These are phyloP conservation scores for Eucalyptus pauciflora DNA, from an alignment of 345 rosid genomes.

Conservation along the genomic window DNA sequence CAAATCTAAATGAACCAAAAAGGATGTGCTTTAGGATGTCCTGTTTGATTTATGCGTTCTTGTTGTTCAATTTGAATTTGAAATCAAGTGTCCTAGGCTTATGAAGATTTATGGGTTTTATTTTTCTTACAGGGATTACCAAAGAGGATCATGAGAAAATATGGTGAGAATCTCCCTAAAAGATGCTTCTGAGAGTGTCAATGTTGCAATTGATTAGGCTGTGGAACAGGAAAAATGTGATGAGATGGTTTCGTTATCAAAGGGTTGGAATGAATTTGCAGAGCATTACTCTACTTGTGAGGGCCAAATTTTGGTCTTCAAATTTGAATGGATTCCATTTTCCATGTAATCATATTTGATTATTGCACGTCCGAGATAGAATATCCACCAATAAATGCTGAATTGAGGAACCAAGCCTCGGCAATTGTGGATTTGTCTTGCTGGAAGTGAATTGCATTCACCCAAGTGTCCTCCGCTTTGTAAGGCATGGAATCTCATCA, in stretches of 20 bases:
- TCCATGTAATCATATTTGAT: not conserved
- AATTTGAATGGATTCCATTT: not conserved
- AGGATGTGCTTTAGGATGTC: not conserved
- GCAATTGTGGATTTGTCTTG: not conserved
- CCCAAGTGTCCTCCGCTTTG: no score
- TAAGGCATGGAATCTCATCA: no score
- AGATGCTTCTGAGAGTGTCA: not conserved
- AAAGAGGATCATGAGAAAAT: not conserved
- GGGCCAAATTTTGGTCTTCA: not conserved
- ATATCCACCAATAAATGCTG: rapidly evolving
- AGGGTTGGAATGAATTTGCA: no score
- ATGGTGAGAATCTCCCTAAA: not conserved
- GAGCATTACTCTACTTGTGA: not conserved
- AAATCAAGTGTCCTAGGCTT: not conserved
- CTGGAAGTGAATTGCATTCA: not conserved
- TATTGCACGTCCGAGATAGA: rapidly evolving
- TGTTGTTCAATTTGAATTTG: not conserved
- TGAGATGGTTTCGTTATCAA: not conserved
- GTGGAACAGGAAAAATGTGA: not conserved
- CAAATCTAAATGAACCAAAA: not conserved
- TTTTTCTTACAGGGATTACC: not conserved
- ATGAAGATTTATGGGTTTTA: not conserved
- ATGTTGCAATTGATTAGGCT: not conserved
- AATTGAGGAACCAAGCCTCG: rapidly evolving
- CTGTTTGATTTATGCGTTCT: not conserved